phyloP scores from a whole-genome alignment of 306 rosid species.

The Vachellia pachyceras region DNA sequence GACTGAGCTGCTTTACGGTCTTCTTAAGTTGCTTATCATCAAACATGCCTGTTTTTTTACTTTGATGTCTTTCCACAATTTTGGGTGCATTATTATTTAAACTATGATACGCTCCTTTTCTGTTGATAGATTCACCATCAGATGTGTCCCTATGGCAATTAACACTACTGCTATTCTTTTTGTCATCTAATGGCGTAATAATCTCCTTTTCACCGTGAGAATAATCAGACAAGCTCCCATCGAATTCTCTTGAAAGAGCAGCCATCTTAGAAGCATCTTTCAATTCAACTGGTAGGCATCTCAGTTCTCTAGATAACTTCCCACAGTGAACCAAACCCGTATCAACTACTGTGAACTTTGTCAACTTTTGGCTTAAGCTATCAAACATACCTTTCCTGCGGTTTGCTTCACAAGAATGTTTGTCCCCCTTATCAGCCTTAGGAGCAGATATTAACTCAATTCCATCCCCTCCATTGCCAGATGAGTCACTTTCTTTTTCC shows the following conservation, averaged over 20 bases:
- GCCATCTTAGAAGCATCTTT: constrained; percentile 46
- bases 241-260: constrained; percentile 46
- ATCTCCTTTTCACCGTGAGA: constrained; percentile 39
- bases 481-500: constrained; percentile 39
- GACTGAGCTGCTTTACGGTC: constrained; percentile 47
- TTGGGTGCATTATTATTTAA: constrained; percentile 46
- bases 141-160: constrained; percentile 31
- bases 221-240: constrained; percentile 24
- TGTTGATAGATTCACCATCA: constrained; percentile 31
- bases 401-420: constrained; percentile 36
- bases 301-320: constrained; percentile 51
- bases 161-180: constrained; percentile 42
- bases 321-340: constrained; percentile 58
- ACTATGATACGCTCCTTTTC: constrained; percentile 30
- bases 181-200: constrained; percentile 25
- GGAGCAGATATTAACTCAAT: constrained; percentile 39
- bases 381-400: constrained; percentile 37
- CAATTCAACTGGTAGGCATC: constrained; percentile 48
- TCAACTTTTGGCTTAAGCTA: constrained; percentile 34
- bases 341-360: constrained; percentile 60
- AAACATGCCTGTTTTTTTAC: constrained; percentile 33
- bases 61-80: constrained; percentile 36
- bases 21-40: constrained; percentile 48
- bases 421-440: constrained; percentile 42
- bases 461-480: constrained; percentile 35